phyloP scores from a whole-genome alignment of 225 moss, liverwort and hornwort species.

The Polytrichum commune region DNA sequence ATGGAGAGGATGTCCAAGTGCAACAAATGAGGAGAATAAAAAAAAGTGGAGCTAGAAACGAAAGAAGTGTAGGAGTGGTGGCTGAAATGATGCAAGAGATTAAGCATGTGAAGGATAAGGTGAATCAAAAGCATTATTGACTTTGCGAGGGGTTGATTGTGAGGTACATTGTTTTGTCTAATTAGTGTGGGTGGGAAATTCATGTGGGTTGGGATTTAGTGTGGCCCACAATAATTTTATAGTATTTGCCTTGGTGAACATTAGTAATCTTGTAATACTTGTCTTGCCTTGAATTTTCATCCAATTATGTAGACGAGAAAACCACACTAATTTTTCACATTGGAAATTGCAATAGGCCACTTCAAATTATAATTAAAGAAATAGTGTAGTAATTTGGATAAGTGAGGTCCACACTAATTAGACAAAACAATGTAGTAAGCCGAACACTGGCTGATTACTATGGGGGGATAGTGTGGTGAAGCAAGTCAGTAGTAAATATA shows the following conservation, averaged over 20 bases:
- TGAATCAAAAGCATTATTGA: slow-evolving; percentile 43
- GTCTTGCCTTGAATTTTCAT: no score
- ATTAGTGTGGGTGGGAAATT: no score
- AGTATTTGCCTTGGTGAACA: no score
- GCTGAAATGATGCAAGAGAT: slow-evolving; percentile 33
- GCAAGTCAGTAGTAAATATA: slow-evolving; percentile 35
- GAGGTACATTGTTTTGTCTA: neutral
- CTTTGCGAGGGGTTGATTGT: slow-evolving; percentile 44
- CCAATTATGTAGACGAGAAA: no score
- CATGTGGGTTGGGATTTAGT: no score
- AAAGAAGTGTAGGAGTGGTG: slow-evolving; percentile 9
- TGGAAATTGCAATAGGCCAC: no score
- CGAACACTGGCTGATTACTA: slow-evolving; percentile 10
- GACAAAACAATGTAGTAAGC: slow-evolving; percentile 21
- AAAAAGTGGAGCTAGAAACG: slow-evolving; percentile 5
- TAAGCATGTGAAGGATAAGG: slow-evolving; percentile 38
- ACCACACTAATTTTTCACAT: no score
- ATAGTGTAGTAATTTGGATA: no score
- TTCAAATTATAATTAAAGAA: no score
- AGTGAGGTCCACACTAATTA: no score
- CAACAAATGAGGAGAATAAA: neutral
- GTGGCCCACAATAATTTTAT: no score
- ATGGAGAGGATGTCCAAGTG: neutral
- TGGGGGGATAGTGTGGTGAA: slow-evolving; percentile 15
- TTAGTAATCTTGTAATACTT: no score